A percentile compares a stretch with the other conserved stretches of the same genome.
Conservation (phyloP, 305 asterid genomes). For the Andrographis paniculata region DNA sequence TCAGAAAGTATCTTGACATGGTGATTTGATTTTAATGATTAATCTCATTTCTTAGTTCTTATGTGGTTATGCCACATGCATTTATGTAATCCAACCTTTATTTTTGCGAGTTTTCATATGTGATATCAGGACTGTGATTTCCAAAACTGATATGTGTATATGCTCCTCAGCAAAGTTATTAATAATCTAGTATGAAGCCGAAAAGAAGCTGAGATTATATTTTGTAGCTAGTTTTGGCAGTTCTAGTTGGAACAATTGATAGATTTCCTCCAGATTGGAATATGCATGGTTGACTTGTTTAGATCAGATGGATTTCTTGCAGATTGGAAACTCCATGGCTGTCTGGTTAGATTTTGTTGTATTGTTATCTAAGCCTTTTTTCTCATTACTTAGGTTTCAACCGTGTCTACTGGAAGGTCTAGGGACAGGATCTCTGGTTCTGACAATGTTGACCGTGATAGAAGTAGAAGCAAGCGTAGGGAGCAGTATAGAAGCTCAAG, state of each 20-base stretch:
- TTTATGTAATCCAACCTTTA: not conserved
- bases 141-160: not conserved
- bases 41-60: not conserved
- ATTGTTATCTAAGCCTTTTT: slow-evolving; percentile 9
- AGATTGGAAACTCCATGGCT: slow-evolving; percentile 2
- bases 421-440: slow-evolving; percentile 39
- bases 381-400: slow-evolving; percentile 30
- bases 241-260: not conserved
- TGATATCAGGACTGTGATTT: not conserved
- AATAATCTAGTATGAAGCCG: not conserved
- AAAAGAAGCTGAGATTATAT: not conserved
- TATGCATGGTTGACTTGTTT: no score
- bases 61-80: slow-evolving; percentile 3
- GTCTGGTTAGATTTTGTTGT: slow-evolving; percentile 3
- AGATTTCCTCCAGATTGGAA: slow-evolving; percentile 7
- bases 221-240: not conserved
- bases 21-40: not conserved
- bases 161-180: not conserved
- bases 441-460: slow-evolving; percentile 32
- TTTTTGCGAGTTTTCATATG: not conserved
- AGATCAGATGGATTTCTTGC: no score
- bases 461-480: slow-evolving; percentile 41
- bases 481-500: slow-evolving; percentile 42
- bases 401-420: slow-evolving; percentile 38
- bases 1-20: not conserved